Evolutionary conservation across 768 basidiomycete genomes (phyloP), one percentile per base, ranked within the genome.

Genomic region (Auricularia sp.): DNA sequence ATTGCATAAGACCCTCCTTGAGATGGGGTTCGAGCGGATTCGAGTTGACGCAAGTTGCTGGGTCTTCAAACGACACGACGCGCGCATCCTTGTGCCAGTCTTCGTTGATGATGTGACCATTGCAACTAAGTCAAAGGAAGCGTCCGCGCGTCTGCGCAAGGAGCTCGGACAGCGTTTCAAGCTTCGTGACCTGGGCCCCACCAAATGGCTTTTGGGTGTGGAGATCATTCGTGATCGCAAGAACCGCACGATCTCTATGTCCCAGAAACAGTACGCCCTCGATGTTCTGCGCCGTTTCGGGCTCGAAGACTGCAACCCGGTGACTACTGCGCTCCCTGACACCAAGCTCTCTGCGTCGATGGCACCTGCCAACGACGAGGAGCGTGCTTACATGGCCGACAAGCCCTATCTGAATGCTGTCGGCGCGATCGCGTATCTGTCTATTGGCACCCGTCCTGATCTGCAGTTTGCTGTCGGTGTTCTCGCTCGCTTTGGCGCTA

Each of bases 391-490:
- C 1, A 77, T 76, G 72, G 39, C 39, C 13, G 39, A 42, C 39
- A 42, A 42, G 39, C 75, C 73, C 14, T 77, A 76, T 64, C 62
- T 71, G 1, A 65, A 72, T 62, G 70, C 72, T 58, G 70, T 76
- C 37, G 73, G 75, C 34, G 65, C 73, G 3, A 67, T 77, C 10
- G 68, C 71, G 67, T 75, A 77, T 63, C 64, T 76, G 0, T 67
- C 75, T 2, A 62, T 76, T 1, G 70, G 69, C 5, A 77, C 77
- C 1, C 68, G 72, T 1, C 77, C 78, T 0, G 76, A 81, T 51
- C 69, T 80, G 10, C 67, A 75, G 0, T 76, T 68, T 56, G 68
- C 74, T 7, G 75, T 77, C 5, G 66, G 69, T 39, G 29, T 62
- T 0, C 72, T 80, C 1, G 68, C 39, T 7, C 13, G 39, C 13